Evolutionary conservation across 352 stramenopile genomes (phyloP), one percentile per base, ranked within the genome.

Genomic region (Elongisporangium senticosum): DNA sequence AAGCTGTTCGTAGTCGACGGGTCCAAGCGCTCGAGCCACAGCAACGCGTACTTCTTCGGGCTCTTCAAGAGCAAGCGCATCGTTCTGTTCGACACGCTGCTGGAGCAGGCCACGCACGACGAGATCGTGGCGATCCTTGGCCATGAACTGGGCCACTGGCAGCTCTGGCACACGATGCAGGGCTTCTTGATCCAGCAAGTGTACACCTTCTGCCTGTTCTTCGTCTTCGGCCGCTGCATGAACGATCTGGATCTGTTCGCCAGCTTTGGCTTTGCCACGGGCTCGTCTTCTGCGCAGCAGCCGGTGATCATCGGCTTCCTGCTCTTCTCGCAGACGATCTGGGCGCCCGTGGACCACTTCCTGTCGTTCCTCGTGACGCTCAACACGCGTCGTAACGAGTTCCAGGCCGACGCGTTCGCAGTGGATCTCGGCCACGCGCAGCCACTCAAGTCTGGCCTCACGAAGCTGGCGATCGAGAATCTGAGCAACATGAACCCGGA

Each of bases 1-100:
- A 98, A 99, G 68, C 81, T 99, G 37, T 99, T 98, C 69, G 90
- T 98, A 7, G 97, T 97, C 70, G 97, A 99, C 75, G 97, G 96
- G 39, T 98, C 93, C 20, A 98, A 98, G 77, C 86, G 97, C 28
- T 98, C 88, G 11, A 92, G 79, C 61, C 93, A 98, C 75, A 93
- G 79, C 57, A 96, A 95, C 56, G 86, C 85, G 22, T 96, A 95
- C 63, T 89, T 96, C 53, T 95, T 86, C 53, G 96, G 96, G n/a
- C 94, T 98, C 53, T 97, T 97, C 65, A 98, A 97, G 64, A 98
- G 93, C 75, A 98, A 98, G 69, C 88, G 96, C 24, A 98, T 98
- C 66, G 95, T 98, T 23, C 69, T 98, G 3, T 99, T 97, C 64
- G 97, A 99, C 72, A 99, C 96, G 39, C 79, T 99, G 13, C 74